Base-by-base conservation (phyloP, 2,329 filamentous ascomycete species). In the Lasiodiplodia hormozganensis region DNA sequence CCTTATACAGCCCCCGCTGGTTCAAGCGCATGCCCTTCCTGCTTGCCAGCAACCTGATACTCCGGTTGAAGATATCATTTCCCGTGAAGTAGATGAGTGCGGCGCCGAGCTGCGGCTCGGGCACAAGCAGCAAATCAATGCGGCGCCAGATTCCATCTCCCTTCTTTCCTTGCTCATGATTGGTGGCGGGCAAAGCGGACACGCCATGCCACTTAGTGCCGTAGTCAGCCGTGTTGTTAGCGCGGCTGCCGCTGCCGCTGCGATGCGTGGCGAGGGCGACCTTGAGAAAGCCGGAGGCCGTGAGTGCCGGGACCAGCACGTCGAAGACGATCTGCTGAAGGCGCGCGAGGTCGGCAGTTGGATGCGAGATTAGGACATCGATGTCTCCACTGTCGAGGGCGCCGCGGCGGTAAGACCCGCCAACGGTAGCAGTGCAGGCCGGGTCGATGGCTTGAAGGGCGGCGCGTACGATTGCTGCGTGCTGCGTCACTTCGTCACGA, bases 51-150 rank as follows among this genome's bases (percentile, higher is more conserved):
- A 96, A 80, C 71, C 95, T 83, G 77, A 97, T 87, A 75, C 92
- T 96, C 18, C 94, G 85, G 78, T 97, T 97, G 82, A 97, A 97
- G 40, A 97, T 91, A 76, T 97, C 94, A 73, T 97, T 96, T 0
- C 95, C 95, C 0, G 95, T 97, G 75, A 97, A 98, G 76, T 97
- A 97, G n/a, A 97, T 86, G 70, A 97, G 77, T 0, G 94, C 94
- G 0, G 92, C 94, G 1, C 95, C 95, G 62, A 93, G 85, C 78
- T 97, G 90, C 2, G 87, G 83, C 72, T 89, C 89, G 0, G 94
- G 94, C 0, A 97, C 94, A 4, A 96, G 86, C 1, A 97, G 82
- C 23, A 97, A 86, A 76, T 97, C 94, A 70, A 97, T 90, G 2
- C 94, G 87, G 10, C 94, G 86, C 94, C 93, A 97, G 0, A 87